These are phyloP conservation scores for Coniferiporia weirii DNA, from an alignment of 1,284 basidiomycete species.

Conservation along the genomic window DNA sequence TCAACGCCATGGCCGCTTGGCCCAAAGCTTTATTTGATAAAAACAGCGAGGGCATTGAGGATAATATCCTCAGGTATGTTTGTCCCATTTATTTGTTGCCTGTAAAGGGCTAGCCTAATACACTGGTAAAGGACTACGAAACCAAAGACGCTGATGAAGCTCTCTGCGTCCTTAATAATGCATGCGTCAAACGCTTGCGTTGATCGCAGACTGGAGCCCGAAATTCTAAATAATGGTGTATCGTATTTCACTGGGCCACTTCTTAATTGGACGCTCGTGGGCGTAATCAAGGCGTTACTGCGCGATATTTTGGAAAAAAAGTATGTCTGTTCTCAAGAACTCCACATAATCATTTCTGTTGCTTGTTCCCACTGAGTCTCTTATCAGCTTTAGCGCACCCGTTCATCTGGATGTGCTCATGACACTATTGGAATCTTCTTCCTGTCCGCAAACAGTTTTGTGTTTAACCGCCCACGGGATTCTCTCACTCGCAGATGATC, in stretches of 20 bases:
- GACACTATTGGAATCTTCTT: constrained; percentile 53
- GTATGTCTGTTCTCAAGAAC: constrained; percentile 34
- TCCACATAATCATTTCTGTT: constrained; percentile 7
- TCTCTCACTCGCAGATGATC: constrained; percentile 41
- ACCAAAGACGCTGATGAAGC: constrained; percentile 58
- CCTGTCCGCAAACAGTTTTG: constrained; percentile 61
- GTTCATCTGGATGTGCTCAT: constrained; percentile 48
- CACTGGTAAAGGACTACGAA: constrained; percentile 51
- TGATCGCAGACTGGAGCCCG: constrained; percentile 55
- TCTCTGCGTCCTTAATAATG: constrained; percentile 60
- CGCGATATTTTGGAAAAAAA: constrained; percentile 52
- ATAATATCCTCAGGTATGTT: constrained; percentile 64
- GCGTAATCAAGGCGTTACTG: constrained; percentile 59
- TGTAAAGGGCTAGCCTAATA: constrained; percentile 6
- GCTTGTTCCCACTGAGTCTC: constrained; percentile 18
- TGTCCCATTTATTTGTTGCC: not conserved
- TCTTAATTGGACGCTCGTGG: constrained; percentile 73
- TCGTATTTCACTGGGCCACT: constrained; percentile 70
- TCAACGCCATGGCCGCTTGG: constrained; percentile 52
- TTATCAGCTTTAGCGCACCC: constrained; percentile 25
- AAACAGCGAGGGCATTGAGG: constrained; percentile 75
- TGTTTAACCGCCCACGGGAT: constrained; percentile 57
- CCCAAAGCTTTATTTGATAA: constrained; percentile 71
- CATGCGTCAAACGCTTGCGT: constrained; percentile 49
- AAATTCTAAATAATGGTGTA: constrained; percentile 64